Evolutionary conservation across 352 stramenopile species (phyloP), one percentile per base, ranked within the genome.

Genomic region (Phytopythium ostracodes): DNA sequence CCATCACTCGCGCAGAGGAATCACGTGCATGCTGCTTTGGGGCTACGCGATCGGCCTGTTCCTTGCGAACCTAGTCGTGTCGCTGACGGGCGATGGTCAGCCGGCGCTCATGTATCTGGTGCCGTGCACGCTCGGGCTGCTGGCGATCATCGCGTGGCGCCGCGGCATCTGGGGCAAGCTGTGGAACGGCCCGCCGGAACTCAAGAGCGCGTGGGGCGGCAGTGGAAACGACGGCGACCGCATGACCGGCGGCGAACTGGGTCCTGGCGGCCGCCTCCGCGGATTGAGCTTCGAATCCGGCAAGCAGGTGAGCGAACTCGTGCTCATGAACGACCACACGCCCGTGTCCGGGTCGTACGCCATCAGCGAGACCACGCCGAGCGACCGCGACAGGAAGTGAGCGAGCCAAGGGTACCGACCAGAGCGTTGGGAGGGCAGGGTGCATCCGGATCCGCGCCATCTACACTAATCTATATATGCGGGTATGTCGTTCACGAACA

Each of bases 31-130:
- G 33, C 74, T 98, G 53, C 87, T 98, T 49, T 89, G 96, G 70
- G 92, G 92, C 12, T 99, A 99, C 73, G 91, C 93, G 12, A 72
- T 98, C 59, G 94, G 96, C 15, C 75, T 99, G 25, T 67, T 96
- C 31, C 86, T 98, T 62, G 96, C 96, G 12, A 99, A 99, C 79
- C 55, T 93, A 24, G 96, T 84, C 2, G 96, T 99, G 12, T 89
- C 97, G 62, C 50, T 95, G 17, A 98, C 97, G 72, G 71, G 84
- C 24, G 88, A 96, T 68, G 95, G 95, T 4, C 96, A 99, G 68
- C 96, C 96, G 12, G 96, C 96, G 33, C 79, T 99, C 38, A 88
- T 99, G 76, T 99, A 99, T 73, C 65, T 99, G 9, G 96, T 99
- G 35, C 94, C 94, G 22, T 96, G 84, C 62, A 98, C 90, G 36